A percentile compares a stretch with the other conserved stretches of the same genome.
Conservation (phyloP, 176 grass and related monocot species). For the Oryza punctata region DNA sequence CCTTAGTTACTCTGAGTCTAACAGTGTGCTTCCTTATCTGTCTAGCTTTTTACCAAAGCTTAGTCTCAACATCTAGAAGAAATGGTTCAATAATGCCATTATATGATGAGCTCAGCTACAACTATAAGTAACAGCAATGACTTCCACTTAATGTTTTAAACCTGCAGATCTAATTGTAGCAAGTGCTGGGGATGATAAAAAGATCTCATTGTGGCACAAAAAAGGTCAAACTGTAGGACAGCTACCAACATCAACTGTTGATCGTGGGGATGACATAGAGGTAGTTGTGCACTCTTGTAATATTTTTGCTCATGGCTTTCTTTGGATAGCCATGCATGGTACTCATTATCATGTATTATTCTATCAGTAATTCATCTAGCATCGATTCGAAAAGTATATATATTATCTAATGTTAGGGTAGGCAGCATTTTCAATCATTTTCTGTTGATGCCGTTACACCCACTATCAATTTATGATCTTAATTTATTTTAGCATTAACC, state of each 20-base stretch:
- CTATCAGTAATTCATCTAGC: not conserved
- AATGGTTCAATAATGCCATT: constrained; percentile 14
- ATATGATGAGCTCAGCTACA: constrained; percentile 13
- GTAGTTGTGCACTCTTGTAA: constrained; percentile 43
- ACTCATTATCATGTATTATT: constrained; percentile 15
- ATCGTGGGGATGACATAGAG: constrained; percentile 86
- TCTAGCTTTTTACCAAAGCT: not conserved
- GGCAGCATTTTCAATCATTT: constrained; percentile 8
- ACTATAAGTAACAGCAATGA: constrained; percentile 14
- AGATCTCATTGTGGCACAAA: constrained; percentile 92
- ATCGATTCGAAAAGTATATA: not conserved
- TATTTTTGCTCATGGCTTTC: constrained; percentile 28
- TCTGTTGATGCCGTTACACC: not conserved
- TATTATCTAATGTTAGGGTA: not conserved
- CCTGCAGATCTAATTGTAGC: constrained; percentile 87
- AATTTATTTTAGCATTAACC: not conserved
- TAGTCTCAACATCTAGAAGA: not conserved
- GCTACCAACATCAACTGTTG: constrained; percentile 69
- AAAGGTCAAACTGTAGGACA: constrained; percentile 80
- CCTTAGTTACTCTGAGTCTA: not conserved
- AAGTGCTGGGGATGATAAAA: constrained; percentile 97
- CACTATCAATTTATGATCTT: not conserved
- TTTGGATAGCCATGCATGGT: not conserved
- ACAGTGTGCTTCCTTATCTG: not conserved
- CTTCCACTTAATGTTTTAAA: constrained; percentile 27